Evolutionary conservation across 306 rosid genomes (phyloP), one percentile per base, ranked within the genome.

Genomic region (Pueraria montana): DNA sequence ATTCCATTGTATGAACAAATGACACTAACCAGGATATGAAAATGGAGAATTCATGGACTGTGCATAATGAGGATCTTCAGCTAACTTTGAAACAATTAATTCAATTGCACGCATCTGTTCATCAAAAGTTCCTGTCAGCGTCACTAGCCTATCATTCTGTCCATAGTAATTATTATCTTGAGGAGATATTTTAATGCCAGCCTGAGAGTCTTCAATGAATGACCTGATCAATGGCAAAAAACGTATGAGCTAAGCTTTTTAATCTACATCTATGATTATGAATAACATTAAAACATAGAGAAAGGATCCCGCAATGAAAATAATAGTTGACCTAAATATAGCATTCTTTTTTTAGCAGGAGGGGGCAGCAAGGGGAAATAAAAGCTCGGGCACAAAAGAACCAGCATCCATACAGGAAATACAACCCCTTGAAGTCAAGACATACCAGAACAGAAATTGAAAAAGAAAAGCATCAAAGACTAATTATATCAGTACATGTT

Each of bases 121-220:
- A 58, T 96, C 99, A 43, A 96, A 88, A 80, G 90, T 88, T 90
- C 99, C 99, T 78, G 93, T 85, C 81, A 96, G 56, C 16, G 98
- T 94, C 75, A 96, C 99, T 64, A 96, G 92, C 92, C 99, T 91
- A 87, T 96, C 99, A 84, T 89, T 96, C 81, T 91, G 87, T 56
- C 97, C 99, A 83, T 83, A 91, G 82, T 91, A 96, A 87, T 90
- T 94, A 87, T 92, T 91, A 87, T 96, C 99, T 85, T 96, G 99
- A 71, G 99, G 99, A 45, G 99, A 96, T 90, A 96, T 96, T 88
- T 96, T 96, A 82, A 96, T 96, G 87, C 97, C 92, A 84, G 99
- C 99, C 77, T 89, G 97, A 38, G 99, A 94, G 2, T 94, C 99
- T 86, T 96, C 99, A 82, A 96, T 96, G 83, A 96, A 96, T 64